Evolutionary conservation across 2,329 filamentous ascomycete genomes (phyloP), one percentile per base, ranked within the genome.

Genomic region (Leptographium procerum): DNA sequence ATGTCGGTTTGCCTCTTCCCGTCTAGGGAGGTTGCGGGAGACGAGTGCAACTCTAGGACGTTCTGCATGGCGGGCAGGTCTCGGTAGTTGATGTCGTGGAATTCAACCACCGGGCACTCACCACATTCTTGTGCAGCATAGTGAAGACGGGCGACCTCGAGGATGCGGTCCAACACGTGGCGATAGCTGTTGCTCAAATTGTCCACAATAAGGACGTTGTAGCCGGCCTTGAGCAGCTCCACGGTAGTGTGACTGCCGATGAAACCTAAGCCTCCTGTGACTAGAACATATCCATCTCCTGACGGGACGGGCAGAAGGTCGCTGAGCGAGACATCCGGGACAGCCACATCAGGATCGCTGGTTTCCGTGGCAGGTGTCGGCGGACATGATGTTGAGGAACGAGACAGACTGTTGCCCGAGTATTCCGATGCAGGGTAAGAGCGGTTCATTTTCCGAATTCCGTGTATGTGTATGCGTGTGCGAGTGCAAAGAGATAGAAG

Each of bases 1-100:
- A 86, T 84, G 33, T 71, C 75, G 3, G 80, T 83, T 56, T 60
- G 63, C 45, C 66, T 65, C 7, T 53, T 26, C 10, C 50, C 34
- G 8, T 22, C 22, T 13, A 26, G 11, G 3, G 50, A 2, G 2
- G n/a, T n/a, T 2, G 36, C 4, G 9, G 22, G 6, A 1, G 48
- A n/a, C 0, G 68, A 65, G 62, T 73, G 72, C 24, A 67, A 68
- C 59, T 73, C 70, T 2, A 73, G 64, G 3, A 73, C 66, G 51
- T 68, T 67, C n/a, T 65, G 65, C 70, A 73, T 72, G 7, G 67
- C 66, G 2, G 43, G 52, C 53, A 66, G 65, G 63, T 70, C 71
- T 52, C 69, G 69, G 61, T 73, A 73, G 65, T 72, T 70, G 57
- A 73, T 65, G 57, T 70, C 68, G 63, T 73, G 70, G 60, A 73